These are phyloP conservation scores for Aspergillus amoenus DNA, from an alignment of 2,329 filamentous ascomycete genomes.

Conservation along the genomic window DNA sequence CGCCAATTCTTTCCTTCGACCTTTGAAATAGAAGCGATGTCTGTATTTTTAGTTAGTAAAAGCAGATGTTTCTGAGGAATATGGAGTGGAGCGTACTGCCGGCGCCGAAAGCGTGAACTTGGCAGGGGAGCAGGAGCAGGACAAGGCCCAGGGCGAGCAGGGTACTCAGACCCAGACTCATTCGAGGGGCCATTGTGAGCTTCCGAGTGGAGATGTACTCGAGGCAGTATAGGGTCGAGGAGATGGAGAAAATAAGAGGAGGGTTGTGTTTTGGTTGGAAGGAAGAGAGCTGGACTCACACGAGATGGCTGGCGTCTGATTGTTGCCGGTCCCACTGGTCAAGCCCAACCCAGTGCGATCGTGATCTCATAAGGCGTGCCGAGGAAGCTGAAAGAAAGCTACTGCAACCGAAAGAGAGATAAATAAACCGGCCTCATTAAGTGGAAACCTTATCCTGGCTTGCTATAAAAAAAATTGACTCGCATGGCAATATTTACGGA, in stretches of 20 bases:
- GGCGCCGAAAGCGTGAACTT: slow-evolving; percentile 46
- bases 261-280: neutral
- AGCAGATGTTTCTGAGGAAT: neutral
- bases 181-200: slow-evolving; percentile 15
- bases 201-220: neutral
- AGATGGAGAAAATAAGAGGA: neutral
- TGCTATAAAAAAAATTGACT: neutral
- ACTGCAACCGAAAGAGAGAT: neutral
- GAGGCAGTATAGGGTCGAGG: neutral
- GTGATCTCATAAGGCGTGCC: neutral
- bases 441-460: neutral
- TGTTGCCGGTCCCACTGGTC: neutral
- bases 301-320: neutral
- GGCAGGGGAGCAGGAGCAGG: slow-evolving; percentile 37
- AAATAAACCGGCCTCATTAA: neutral
- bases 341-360: slow-evolving; percentile 2
- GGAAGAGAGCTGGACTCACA: slow-evolving; percentile 2
- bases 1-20: slow-evolving; percentile 54
- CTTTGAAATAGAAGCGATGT: slow-evolving; percentile 51
- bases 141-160: slow-evolving; percentile 38
- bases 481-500: neutral
- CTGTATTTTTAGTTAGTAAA: slow-evolving; percentile 23
- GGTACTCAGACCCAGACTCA: slow-evolving; percentile 28
- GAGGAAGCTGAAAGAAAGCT: no score
- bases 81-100: slow-evolving; percentile 36